phyloP scores from a whole-genome alignment of 225 moss, liverwort and hornwort genomes.

The Physcomitrium patens region DNA sequence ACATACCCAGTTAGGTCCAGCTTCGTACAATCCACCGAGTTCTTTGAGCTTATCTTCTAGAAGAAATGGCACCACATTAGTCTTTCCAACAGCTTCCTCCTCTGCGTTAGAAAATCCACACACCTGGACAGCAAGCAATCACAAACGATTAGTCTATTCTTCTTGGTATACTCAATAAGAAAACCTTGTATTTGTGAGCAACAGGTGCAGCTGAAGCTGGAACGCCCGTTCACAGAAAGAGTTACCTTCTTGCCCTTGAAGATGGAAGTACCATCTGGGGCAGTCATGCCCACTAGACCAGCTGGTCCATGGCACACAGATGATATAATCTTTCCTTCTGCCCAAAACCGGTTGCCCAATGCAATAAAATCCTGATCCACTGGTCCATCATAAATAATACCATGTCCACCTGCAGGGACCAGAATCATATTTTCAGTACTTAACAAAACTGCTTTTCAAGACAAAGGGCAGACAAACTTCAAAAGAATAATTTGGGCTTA shows the following conservation, averaged over 20 bases:
- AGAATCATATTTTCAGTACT: not conserved
- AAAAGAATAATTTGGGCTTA: too few relatives aligned
- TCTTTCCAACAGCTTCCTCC: constrained; percentile 63
- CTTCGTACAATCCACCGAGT: constrained; percentile 61
- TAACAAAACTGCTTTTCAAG: not conserved
- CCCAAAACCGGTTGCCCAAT: constrained; percentile 63
- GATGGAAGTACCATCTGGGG: constrained; percentile 71
- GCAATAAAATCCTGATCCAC: constrained; percentile 46
- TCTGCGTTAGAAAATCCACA: constrained; percentile 68
- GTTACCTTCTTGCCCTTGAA: constrained; percentile 71
- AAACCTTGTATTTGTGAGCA: not conserved
- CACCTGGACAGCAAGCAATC: constrained; percentile 39
- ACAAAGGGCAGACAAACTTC: too few relatives aligned
- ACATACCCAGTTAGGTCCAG: constrained; percentile 69
- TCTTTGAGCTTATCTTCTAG: constrained; percentile 62
- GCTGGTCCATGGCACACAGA: constrained; percentile 81
- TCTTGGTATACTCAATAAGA: too few relatives aligned
- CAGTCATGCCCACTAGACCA: constrained; percentile 44
- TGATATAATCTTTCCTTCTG: constrained; percentile 68
- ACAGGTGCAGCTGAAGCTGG: not conserved
- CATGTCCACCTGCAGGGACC: constrained; percentile 74
- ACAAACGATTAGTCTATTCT: not conserved
- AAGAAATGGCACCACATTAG: constrained; percentile 50
- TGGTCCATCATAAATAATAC: constrained; percentile 61
- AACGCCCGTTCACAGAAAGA: not conserved